Base-by-base conservation (phyloP, 768 basidiomycete genomes). In the Leucocoprinus sp. region DNA sequence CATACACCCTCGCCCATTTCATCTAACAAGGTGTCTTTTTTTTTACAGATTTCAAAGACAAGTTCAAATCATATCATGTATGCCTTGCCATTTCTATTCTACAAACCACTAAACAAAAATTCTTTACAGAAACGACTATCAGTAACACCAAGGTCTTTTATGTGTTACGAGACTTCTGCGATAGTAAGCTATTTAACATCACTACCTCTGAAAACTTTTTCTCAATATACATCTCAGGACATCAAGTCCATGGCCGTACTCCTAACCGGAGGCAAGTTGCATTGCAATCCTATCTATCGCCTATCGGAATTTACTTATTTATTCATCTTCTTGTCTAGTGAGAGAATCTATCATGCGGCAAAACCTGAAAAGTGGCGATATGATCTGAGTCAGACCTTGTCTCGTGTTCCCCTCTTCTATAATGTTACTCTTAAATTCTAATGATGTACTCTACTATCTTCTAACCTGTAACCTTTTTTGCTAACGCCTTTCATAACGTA, bases 131-230 rank as follows among this genome's bases (percentile, higher is more conserved):
- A 70, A 56, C 71, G 72, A 18, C 61, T 73, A 18, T 84, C 82
- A 2, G 77, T 79, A 1, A 60, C 69, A 26, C 62, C 69, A 21
- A 68, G 84, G 4, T 66, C 76, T 1, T 84, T 84, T 54, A 75
- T 81, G 52, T 79, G 75, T 50, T 76, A 85, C 53, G 76, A 82
- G 54, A 84, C 82, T 0, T 81, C 81, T 29, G 83, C 82, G 4
- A 76, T 84, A 36, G 82, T 82, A 55, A 42, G 80, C 72, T 4
- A 14, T 22, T 43, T 40, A 37, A 11, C 33, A 19, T 18, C 28
- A 19, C 12, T 12, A 4, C 31, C 15, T 2, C 26, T n/a, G 31
- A 4, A 26, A 5, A 41, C 2, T 2, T 4, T n/a, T 15, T 12
- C 22, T 48, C 5, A 43, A 7, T 23, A 22, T 23, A 22, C 33